Percentiles rank a stretch among this genome's conserved stretches.
Evolutionary conservation across 805 yeast genomes (phyloP).

Genomic region (Torulaspora franciscae): DNA sequence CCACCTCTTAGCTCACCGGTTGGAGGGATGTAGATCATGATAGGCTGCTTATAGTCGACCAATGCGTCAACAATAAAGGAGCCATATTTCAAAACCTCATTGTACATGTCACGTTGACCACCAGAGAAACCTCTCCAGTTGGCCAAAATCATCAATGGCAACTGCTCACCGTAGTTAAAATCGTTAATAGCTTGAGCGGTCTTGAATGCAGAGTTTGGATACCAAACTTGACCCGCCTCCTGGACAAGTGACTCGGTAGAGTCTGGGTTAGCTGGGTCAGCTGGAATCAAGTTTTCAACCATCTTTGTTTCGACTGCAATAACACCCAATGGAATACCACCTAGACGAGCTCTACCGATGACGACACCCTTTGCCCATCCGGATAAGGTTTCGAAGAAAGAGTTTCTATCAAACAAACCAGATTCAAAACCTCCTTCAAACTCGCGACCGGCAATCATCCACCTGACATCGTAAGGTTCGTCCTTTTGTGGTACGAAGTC

Average conservation of each 20-base stretch:
- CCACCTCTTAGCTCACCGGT: slow-evolving; percentile 99
- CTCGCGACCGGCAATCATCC: slow-evolving; percentile 85
- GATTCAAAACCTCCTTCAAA: slow-evolving; percentile 61
- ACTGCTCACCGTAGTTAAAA: slow-evolving; percentile 95
- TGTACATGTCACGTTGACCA: slow-evolving; percentile 99
- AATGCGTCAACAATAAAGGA: slow-evolving; percentile 95
- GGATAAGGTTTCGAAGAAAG: slow-evolving; percentile 92
- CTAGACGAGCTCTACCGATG: slow-evolving; percentile 96
- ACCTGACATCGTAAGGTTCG: slow-evolving; percentile 84
- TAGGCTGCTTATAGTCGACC: slow-evolving; percentile 93
- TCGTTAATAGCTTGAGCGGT: slow-evolving; percentile 98
- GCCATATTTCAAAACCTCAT: slow-evolving; percentile 96
- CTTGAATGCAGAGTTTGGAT: slow-evolving; percentile 98
- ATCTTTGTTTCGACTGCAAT: slow-evolving; percentile 92
- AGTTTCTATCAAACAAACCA: slow-evolving; percentile 88
- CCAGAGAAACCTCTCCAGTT: slow-evolving; percentile 99
- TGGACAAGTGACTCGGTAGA: slow-evolving; percentile 82
- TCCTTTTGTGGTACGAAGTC: slow-evolving; percentile 69
- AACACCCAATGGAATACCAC: slow-evolving; percentile 98
- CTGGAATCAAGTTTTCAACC: slow-evolving; percentile 87
- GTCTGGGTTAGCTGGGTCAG: slow-evolving; percentile 97
- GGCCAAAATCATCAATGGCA: slow-evolving; percentile 95
- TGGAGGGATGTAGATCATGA: slow-evolving; percentile 96
- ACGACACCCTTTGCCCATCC: slow-evolving; percentile 99
- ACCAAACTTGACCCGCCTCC: slow-evolving; percentile 99